phyloP scores from a whole-genome alignment of 2,329 filamentous ascomycete genomes.

The Verticillium nubilum region DNA sequence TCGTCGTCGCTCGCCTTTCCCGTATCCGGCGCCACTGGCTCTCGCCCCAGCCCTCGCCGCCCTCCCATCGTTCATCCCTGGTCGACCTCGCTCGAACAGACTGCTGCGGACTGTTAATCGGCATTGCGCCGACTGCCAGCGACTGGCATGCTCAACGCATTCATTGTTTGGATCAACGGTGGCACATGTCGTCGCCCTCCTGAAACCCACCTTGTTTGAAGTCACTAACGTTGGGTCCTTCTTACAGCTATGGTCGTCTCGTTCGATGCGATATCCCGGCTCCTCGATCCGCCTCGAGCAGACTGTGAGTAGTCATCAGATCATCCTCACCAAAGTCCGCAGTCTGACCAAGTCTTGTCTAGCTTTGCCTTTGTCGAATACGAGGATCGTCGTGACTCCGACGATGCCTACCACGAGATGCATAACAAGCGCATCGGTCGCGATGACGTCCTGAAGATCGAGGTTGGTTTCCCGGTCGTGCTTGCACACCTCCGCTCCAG shows the following conservation, averaged over 20 bases:
- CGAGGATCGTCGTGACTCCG: slow-evolving; percentile 94
- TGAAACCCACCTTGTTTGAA: not conserved
- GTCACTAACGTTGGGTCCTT: not conserved
- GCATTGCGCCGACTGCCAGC: slow-evolving; percentile 16
- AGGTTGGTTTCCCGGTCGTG: slow-evolving; percentile 52
- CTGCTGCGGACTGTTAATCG: slow-evolving; percentile 6
- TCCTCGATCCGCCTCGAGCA: slow-evolving; percentile 85
- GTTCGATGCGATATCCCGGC: slow-evolving; percentile 98
- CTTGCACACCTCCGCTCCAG: not conserved
- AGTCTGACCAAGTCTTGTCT: not conserved
- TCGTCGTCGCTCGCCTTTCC: slow-evolving; percentile 13
- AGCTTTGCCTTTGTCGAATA: slow-evolving; percentile 99
- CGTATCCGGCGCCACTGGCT: slow-evolving; percentile 25
- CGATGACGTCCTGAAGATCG: slow-evolving; percentile 95
- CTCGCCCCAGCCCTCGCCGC: slow-evolving; percentile 31
- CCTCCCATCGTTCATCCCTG: slow-evolving; percentile 16
- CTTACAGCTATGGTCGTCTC: slow-evolving; percentile 82
- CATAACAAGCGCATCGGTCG: slow-evolving; percentile 98
- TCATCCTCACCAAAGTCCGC: not conserved
- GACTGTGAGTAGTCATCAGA: slow-evolving; percentile 65
- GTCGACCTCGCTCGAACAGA: slow-evolving; percentile 19
- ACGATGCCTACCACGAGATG: slow-evolving; percentile 99
- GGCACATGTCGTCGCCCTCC: not conserved
- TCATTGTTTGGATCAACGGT: not conserved
- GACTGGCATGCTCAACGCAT: not conserved